Base-by-base conservation (phyloP, 768 basidiomycete species). In the Trametes coccinea region DNA sequence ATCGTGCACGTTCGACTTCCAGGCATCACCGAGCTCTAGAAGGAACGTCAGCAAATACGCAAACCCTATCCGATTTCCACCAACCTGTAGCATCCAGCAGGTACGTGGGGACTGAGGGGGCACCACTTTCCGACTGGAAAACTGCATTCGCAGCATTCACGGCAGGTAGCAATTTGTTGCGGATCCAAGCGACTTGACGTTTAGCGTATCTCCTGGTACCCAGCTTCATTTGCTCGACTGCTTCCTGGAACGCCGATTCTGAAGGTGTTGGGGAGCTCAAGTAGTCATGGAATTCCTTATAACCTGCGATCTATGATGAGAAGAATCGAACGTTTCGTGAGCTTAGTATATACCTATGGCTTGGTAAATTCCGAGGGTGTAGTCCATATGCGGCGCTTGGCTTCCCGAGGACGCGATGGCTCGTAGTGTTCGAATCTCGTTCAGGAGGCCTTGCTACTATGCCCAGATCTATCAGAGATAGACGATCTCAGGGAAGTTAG, bases 161-260 rank as follows among this genome's bases (percentile, higher is more conserved):
- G 3, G 84, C 87, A 2, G 95, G 95, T 39, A 97, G 73, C 13
- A 98, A 74, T 73, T 97, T 96, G 71, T 93, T 93, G 41, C 85
- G 81, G 49, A 98, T 87, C 97, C 97, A 99, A 39, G 88, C 86
- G 44, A 95, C 80, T 72, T 99, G 97, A 41, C 88, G 80, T 70
- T 90, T 93, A 0, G 97, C 93, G 71, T 98, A 99, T 73, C 94
- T 89, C 22, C 90, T 79, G 7, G 95, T 99, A 0, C 90, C 87
- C 0, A 82, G 73, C 72, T 98, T 97, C 88, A 95, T 95, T 8
- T 81, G 81, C 45, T 90, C 87, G 6, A 91, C 75, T 0, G 89
- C 90, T 13, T 76, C 74, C 3, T 74, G 60, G 68, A 88, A 90
- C 11, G 74, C 69, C 52, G 75, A 66, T 62, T 77, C 70, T 53